Conservation (phyloP, 495 filamentous ascomycete genomes). For the Hypoxylon perforatum region DNA sequence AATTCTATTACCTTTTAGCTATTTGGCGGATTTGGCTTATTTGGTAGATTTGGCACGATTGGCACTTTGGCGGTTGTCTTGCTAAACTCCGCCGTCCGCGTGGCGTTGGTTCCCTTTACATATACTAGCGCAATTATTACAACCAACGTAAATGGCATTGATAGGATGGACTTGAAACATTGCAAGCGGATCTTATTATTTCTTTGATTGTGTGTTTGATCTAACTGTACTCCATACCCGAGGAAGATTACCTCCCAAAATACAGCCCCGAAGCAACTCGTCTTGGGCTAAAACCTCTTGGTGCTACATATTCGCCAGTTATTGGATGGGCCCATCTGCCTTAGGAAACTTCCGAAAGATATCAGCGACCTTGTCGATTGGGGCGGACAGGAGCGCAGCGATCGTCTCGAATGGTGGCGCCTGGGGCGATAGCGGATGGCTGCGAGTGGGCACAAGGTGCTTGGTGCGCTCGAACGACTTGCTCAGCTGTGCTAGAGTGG, state of each 20-base stretch:
- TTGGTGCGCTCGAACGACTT: slow-evolving; percentile 68
- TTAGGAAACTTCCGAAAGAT: slow-evolving; percentile 59
- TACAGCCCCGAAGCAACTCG: neutral
- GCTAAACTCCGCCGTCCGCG: too few species aligned
- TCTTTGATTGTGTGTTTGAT: too few species aligned
- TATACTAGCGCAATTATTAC: too few species aligned
- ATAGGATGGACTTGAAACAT: too few species aligned
- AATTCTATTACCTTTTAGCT: too few species aligned
- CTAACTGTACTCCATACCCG: too few species aligned
- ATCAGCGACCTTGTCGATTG: slow-evolving; percentile 60
- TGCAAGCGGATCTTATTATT: too few species aligned
- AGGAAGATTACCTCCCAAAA: neutral
- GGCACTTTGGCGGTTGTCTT: too few species aligned
- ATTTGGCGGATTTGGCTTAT: too few species aligned
- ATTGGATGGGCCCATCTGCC: slow-evolving; percentile 8
- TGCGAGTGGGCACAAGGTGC: slow-evolving; percentile 66
- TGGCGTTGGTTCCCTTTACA: too few species aligned
- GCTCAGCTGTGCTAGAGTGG: slow-evolving; percentile 54
- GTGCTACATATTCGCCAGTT: neutral
- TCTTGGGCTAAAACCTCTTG: neutral
- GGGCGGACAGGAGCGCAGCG: slow-evolving; percentile 58
- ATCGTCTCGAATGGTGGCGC: slow-evolving; percentile 59
- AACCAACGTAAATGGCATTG: too few species aligned
- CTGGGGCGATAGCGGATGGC: slow-evolving; percentile 53
- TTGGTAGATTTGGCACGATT: too few species aligned